phyloP scores from a whole-genome alignment of 2,329 filamentous ascomycete genomes.

The Colletotrichum orbiculare region DNA sequence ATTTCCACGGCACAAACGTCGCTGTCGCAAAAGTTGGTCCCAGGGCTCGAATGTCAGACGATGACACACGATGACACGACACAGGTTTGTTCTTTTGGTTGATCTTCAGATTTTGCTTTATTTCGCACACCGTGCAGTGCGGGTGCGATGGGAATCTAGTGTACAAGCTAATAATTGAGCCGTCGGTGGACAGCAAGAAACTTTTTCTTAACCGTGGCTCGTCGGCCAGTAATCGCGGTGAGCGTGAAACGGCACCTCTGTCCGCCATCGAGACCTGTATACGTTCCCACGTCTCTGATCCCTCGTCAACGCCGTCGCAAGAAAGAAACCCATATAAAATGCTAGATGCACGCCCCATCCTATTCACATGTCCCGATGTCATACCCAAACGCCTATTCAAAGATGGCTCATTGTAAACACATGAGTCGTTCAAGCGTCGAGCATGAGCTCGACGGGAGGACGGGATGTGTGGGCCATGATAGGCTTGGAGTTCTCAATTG shows the following conservation, averaged over 20 bases:
- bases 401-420: conserved; percentile 26
- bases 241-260: conserved; percentile 14
- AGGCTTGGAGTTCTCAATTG: conserved; percentile 55
- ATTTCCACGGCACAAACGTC: conserved; percentile 10
- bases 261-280: conserved; percentile 8
- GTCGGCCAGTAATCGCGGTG: conserved; percentile 2
- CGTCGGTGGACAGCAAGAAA: conserved; percentile 5
- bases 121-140: conserved; percentile 21
- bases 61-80: conserved; percentile 5
- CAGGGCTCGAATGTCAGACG: background rate
- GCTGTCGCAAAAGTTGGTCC: background rate
- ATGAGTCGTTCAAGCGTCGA: conserved; percentile 34
- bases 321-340: conserved; percentile 9
- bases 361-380: conserved; percentile 5
- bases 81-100: background rate
- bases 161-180: conserved; percentile 18
- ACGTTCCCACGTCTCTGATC: conserved; percentile 11
- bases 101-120: conserved; percentile 18
- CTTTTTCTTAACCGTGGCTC: conserved; percentile 31
- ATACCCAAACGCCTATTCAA: conserved; percentile 30
- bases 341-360: conserved; percentile 18
- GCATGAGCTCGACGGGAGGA: conserved; percentile 75
- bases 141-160: conserved; percentile 28
- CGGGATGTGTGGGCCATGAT: conserved; percentile 70
- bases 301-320: conserved; percentile 31